Percentiles rank a stretch among this genome's conserved stretches.
Conservation (phyloP, 805 yeast species). For the Barnettozyma sucrosica region DNA sequence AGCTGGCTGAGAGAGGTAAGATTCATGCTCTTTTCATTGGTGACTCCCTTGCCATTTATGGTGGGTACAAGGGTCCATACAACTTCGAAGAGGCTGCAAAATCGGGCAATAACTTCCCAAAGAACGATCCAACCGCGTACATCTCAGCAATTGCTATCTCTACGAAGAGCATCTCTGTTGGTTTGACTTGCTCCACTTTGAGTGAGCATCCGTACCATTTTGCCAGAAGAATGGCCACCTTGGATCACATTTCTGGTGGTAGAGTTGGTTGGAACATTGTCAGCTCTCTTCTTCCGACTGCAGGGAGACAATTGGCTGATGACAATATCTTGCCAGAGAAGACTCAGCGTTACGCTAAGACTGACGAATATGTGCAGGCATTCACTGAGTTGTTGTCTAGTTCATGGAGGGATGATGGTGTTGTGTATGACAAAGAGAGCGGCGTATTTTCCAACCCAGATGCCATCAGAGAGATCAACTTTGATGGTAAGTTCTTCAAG, state of each 20-base stretch:
- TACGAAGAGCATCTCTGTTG: slow-evolving; percentile 36
- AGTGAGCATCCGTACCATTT: slow-evolving; percentile 42
- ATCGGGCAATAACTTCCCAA: slow-evolving; percentile 32
- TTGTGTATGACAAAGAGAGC: slow-evolving; percentile 23
- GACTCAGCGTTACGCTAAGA: slow-evolving; percentile 37
- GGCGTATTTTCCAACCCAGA: slow-evolving; percentile 36
- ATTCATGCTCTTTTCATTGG: slow-evolving; percentile 36
- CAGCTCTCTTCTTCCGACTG: slow-evolving; percentile 38
- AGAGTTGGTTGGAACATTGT: slow-evolving; percentile 47
- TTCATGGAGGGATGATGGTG: slow-evolving; percentile 42
- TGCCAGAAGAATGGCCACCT: slow-evolving; percentile 40
- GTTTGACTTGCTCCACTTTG: slow-evolving; percentile 40
- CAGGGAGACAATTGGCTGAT: slow-evolving; percentile 38
- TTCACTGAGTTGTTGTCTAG: slow-evolving; percentile 36
- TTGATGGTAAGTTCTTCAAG: slow-evolving; percentile 35
- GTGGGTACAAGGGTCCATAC: slow-evolving; percentile 37
- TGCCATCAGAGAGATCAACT: slow-evolving; percentile 37
- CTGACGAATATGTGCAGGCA: slow-evolving; percentile 41
- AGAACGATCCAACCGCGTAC: slow-evolving; percentile 35
- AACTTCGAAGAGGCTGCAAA: slow-evolving; percentile 33
- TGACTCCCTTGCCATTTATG: slow-evolving; percentile 36
- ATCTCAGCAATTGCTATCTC: slow-evolving; percentile 39
- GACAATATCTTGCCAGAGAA: slow-evolving; percentile 35
- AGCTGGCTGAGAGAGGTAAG: slow-evolving; percentile 36
- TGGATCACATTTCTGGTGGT: slow-evolving; percentile 42